Conservation (phyloP, 2,329 filamentous ascomycete genomes). For the Ceratocystiopsis brevicomis region DNA sequence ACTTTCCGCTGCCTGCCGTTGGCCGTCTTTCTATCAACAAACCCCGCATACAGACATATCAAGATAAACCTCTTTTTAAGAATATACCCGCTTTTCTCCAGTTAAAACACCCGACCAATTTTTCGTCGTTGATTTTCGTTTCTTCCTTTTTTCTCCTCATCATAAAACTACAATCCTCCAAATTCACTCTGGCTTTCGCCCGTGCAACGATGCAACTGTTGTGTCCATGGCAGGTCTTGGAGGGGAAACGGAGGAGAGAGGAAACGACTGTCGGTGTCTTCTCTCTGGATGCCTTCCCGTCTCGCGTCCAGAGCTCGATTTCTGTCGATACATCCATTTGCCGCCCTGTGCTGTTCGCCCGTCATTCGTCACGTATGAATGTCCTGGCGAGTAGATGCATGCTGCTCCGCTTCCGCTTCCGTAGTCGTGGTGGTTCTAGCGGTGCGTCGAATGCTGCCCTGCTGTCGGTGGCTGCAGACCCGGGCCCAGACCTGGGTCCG, state of each 20-base stretch:
- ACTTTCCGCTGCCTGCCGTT: too few relatives aligned
- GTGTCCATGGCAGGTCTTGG: constrained; percentile 35
- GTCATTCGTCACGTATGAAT: too few relatives aligned
- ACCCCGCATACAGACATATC: too few relatives aligned
- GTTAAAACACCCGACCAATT: background rate
- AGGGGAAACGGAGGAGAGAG: constrained; percentile 53
- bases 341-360: background rate
- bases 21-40: too few relatives aligned
- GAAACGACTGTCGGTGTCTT: constrained; percentile 11
- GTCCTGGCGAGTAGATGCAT: too few relatives aligned
- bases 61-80: too few relatives aligned
- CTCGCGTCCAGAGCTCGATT: constrained; percentile 17
- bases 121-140: constrained; percentile 1
- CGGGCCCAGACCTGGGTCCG: too few relatives aligned
- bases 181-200: constrained; percentile 49
- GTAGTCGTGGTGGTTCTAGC: too few relatives aligned
- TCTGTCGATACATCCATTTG: constrained; percentile 16
- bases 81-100: background rate
- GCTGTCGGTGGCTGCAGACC: too few relatives aligned
- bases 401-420: too few relatives aligned
- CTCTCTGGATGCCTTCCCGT: too few relatives aligned
- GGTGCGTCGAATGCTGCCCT: too few relatives aligned
- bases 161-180: constrained; percentile 32
- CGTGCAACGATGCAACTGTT: constrained; percentile 13
- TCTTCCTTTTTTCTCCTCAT: constrained; percentile 16